These are phyloP conservation scores for Mortierella sp. DNA, from an alignment of 371 early-diverging fungal genomes.

Conservation along the genomic window DNA sequence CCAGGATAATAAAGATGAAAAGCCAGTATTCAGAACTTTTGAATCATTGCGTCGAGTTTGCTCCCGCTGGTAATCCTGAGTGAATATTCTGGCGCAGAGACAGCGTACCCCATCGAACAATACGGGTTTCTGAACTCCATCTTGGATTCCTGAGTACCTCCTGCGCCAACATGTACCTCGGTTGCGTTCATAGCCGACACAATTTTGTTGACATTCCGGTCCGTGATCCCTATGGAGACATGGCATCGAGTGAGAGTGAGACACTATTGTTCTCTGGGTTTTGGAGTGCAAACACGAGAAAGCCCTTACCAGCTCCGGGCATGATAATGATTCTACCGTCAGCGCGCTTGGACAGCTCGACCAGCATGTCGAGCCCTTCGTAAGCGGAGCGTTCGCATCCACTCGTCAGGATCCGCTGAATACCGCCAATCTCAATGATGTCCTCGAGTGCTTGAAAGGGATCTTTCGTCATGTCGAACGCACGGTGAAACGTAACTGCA, in stretches of 20 bases:
- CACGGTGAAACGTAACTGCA: conserved; percentile 71
- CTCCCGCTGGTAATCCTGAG: conserved; percentile 34
- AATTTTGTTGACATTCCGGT: conserved; percentile 48
- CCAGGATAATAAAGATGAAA: no score
- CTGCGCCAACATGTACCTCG: conserved; percentile 54
- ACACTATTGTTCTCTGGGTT: background rate
- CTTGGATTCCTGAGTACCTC: conserved; percentile 39
- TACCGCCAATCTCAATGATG: conserved; percentile 62
- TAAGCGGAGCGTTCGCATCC: conserved; percentile 65
- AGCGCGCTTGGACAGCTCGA: conserved; percentile 54
- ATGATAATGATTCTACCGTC: conserved; percentile 58
- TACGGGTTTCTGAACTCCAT: conserved; percentile 51
- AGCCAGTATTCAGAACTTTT: conserved; percentile 29
- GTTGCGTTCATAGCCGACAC: conserved; percentile 41
- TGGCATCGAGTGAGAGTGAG: background rate
- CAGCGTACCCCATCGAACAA: conserved; percentile 50
- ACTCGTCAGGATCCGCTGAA: conserved; percentile 66
- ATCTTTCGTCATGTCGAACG: conserved; percentile 69
- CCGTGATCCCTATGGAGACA: conserved; percentile 34
- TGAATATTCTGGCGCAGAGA: conserved; percentile 44
- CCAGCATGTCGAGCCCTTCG: conserved; percentile 62
- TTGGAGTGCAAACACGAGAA: background rate
- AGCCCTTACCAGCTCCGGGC: conserved; percentile 62
- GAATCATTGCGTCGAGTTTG: conserved; percentile 41
- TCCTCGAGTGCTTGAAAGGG: conserved; percentile 63